Evolutionary conservation across 1,284 basidiomycete genomes (phyloP), one percentile per base, ranked within the genome.

Genomic region (Salmacisia buchloeana): DNA sequence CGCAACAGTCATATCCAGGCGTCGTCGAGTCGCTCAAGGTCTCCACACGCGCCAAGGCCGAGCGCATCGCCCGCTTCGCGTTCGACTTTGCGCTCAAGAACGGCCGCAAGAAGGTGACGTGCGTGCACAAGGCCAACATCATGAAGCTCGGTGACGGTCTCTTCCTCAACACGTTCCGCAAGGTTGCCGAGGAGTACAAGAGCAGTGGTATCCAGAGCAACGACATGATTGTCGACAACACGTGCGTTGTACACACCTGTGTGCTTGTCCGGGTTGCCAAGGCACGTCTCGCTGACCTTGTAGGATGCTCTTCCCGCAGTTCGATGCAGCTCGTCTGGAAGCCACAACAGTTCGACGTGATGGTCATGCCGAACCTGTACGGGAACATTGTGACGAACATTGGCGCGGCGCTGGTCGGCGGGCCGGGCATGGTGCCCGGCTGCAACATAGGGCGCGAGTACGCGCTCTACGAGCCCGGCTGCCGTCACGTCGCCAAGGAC

Each of bases 71-170:
- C 39, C 88, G 96, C 63, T 98, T 98, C 80, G 96, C 96, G 3
- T 98, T 99, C 78, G 94, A 99, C 83, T 98, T 97, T 83, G 96
- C 96, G 57, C 84, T 97, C 78, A 97, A 97, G 86, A 99, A 98
- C 84, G 88, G 90, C 82, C 89, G 94, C 82, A 97, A 97, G 91
- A 97, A 94, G 89, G 96, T 99, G 74, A 98, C 96, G 63, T 97
- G 94, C 81, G 94, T 99, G 58, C 96, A 99, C 88, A 99, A 99
- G 84, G 96, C 96, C 79, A 98, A 98, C 85, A 98, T 99, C 85
- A 98, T 98, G 96, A 98, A 98, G 83, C 88, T 98, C 75, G 94
- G 94, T 81, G 96, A 98, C 80, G 96, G 96, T 83, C 88, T 99
- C 58, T 99, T 98, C 88, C 86, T 99, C 76, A 96, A 94, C 83